A percentile compares a stretch with the other conserved stretches of the same genome.
Evolutionary conservation across 1,139 yeast genomes (phyloP).

Genomic region (Blastobotrys apis): DNA sequence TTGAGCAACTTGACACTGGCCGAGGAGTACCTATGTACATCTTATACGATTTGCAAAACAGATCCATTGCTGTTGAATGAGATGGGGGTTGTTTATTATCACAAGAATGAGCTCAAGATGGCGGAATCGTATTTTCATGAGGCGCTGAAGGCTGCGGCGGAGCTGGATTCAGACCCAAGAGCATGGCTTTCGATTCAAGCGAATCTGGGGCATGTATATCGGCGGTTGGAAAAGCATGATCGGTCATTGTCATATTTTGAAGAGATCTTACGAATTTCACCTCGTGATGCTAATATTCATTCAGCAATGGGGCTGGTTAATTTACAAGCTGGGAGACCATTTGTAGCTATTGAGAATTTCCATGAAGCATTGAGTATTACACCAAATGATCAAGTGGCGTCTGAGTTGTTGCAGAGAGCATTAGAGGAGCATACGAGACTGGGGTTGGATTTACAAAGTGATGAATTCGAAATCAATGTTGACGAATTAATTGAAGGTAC

Average conservation of each 20-base stretch:
- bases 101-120: conserved; percentile 58
- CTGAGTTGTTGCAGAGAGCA: conserved; percentile 76
- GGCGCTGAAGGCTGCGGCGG: conserved; percentile 68
- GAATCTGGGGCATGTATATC: conserved; percentile 86
- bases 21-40: conserved; percentile 75
- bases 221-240: conserved; percentile 57
- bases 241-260: conserved; percentile 73
- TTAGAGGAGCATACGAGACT: conserved; percentile 54
- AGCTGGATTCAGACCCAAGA: conserved; percentile 70
- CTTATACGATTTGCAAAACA: conserved; percentile 70
- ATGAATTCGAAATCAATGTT: conserved; percentile 17
- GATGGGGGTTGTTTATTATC: conserved; percentile 83
- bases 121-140: conserved; percentile 71
- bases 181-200: conserved; percentile 86
- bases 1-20: conserved; percentile 80
- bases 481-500: conserved; percentile 16
- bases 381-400: conserved; percentile 81
- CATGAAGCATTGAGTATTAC: conserved; percentile 78
- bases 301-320: conserved; percentile 83
- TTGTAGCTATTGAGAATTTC: conserved; percentile 67
- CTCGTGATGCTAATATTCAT: conserved; percentile 68
- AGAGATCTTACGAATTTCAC: conserved; percentile 66
- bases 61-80: conserved; percentile 91
- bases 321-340: conserved; percentile 60
- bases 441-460: conserved; percentile 14